Conservation (phyloP, 495 filamentous ascomycete species). For the Neurospora sublineolata region DNA sequence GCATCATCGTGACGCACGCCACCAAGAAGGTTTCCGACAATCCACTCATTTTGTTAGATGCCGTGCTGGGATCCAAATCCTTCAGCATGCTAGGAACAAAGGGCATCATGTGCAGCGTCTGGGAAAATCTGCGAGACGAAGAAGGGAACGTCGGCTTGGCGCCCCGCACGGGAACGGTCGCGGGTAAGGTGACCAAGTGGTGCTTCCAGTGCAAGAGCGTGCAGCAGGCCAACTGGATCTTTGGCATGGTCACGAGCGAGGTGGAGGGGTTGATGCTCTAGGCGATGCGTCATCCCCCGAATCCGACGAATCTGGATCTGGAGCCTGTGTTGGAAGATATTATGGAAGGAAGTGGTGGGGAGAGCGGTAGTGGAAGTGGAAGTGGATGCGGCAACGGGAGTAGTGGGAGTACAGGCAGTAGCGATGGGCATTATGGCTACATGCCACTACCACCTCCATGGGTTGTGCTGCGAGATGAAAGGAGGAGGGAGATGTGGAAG, state of each 20-base stretch:
- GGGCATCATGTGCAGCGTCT: constrained; percentile 78
- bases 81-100: constrained; percentile 74
- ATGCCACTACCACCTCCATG: neutral
- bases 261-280: constrained; percentile 26
- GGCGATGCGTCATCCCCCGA: constrained; percentile 1
- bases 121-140: constrained; percentile 65
- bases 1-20: constrained; percentile 56
- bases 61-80: constrained; percentile 66
- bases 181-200: constrained; percentile 61
- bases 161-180: constrained; percentile 59
- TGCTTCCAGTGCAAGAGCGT: constrained; percentile 58
- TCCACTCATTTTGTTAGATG: constrained; percentile 63
- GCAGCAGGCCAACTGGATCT: constrained; percentile 35
- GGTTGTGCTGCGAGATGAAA: neutral
- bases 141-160: constrained; percentile 55
- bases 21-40: constrained; percentile 50
- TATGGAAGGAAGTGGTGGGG: neutral
- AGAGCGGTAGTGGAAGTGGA: neutral
- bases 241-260: constrained; percentile 33
- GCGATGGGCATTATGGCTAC: neutral
- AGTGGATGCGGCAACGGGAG: neutral
- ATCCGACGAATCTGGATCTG: neutral
- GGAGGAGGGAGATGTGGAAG: neutral
- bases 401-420: neutral
- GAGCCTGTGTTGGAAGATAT: neutral